Evolutionary conservation across 257 asterid species (phyloP).

Genomic region (Buddleja alternifolia): DNA sequence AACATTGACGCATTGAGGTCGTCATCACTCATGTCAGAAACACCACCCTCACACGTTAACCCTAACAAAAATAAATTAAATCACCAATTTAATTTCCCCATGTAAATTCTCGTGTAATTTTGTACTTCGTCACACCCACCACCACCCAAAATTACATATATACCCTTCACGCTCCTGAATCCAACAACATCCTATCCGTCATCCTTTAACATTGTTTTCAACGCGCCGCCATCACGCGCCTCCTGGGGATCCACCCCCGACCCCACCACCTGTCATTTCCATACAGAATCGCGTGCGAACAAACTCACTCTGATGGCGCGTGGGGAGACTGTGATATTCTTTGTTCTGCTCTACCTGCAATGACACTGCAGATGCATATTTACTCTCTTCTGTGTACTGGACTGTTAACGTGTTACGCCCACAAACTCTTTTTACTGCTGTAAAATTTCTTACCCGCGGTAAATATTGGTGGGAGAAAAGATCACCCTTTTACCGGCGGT

Average conservation of each 20-base stretch:
- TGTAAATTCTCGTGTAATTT: too few species aligned
- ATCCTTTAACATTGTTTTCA: neutral
- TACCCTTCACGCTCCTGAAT: too few species aligned
- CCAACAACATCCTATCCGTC: too few species aligned
- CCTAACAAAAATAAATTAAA: too few species aligned
- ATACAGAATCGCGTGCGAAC: neutral
- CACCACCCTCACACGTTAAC: neutral
- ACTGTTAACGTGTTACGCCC: constrained; percentile 25
- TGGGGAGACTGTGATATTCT: constrained; percentile 1
- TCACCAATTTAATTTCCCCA: too few species aligned
- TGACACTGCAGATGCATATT: constrained; percentile 24
- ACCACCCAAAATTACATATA: too few species aligned
- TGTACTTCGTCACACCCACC: too few species aligned
- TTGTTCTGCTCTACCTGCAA: constrained; percentile 15
- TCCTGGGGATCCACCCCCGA: neutral
- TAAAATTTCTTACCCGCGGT: neutral
- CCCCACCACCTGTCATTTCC: neutral
- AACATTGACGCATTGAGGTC: constrained; percentile 13
- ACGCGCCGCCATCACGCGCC: constrained; percentile 33
- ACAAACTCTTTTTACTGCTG: constrained; percentile 11
- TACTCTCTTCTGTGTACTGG: constrained; percentile 12
- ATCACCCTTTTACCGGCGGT: neutral
- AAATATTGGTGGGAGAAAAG: too few species aligned
- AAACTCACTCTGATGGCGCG: constrained; percentile 6
- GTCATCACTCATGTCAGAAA: constrained; percentile 20